Evolutionary conservation across 306 rosid genomes (phyloP).

Genomic region (Albizia julibrissin): DNA sequence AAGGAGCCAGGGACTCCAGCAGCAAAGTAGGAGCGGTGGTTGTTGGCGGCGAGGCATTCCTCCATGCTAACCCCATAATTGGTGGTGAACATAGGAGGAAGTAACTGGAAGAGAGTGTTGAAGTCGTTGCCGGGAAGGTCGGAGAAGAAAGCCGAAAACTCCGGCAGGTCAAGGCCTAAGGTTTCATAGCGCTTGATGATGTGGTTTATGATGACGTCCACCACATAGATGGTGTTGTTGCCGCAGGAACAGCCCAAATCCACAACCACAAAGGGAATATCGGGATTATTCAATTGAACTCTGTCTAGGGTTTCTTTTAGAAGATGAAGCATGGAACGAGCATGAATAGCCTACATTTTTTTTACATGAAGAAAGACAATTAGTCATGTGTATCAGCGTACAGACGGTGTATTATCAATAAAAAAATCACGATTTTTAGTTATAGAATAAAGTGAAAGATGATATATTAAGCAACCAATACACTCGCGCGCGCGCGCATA

Average conservation of each 20-base stretch:
- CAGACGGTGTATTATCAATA: background rate
- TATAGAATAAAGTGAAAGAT: background rate
- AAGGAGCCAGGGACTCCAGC: conserved; percentile 98
- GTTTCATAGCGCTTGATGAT: conserved; percentile 80
- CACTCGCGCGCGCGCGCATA: no score
- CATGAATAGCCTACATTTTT: conserved; percentile 72
- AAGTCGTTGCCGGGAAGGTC: conserved; percentile 97
- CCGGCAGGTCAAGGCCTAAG: conserved; percentile 64
- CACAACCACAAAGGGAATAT: conserved; percentile 74
- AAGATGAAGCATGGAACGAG: conserved; percentile 90
- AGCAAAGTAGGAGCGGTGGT: conserved; percentile 83
- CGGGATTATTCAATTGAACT: conserved; percentile 47
- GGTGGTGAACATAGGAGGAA: conserved; percentile 54
- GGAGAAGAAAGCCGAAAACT: conserved; percentile 90
- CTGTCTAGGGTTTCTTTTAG: conserved; percentile 80
- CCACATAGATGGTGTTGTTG: conserved; percentile 73
- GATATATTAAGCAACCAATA: background rate
- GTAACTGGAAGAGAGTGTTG: conserved; percentile 89
- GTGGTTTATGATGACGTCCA: conserved; percentile 82
- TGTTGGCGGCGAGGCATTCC: conserved; percentile 81
- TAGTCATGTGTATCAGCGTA: background rate
- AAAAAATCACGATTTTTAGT: background rate
- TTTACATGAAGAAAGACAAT: background rate
- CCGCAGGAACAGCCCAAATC: conserved; percentile 96
- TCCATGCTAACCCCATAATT: conserved; percentile 86